Conservation (phyloP, 2,329 filamentous ascomycete genomes). For the Tolypocladium ovalisporum region DNA sequence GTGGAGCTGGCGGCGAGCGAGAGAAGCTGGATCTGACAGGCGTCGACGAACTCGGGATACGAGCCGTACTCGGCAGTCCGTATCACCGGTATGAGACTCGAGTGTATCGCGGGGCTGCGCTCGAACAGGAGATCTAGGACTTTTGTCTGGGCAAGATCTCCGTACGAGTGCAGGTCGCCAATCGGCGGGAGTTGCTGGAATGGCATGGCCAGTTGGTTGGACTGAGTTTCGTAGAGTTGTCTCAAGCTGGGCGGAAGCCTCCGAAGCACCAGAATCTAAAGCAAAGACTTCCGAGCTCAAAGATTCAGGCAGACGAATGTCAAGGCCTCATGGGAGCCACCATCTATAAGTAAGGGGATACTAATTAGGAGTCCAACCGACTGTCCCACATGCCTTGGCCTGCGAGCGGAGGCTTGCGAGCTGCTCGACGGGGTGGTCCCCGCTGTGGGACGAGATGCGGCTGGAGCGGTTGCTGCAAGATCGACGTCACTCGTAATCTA, state of each 20-base stretch:
- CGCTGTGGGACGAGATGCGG: conserved; percentile 4
- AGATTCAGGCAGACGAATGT: background rate
- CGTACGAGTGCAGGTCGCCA: conserved; percentile 40
- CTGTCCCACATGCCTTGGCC: background rate
- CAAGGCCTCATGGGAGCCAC: background rate
- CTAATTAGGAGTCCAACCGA: background rate
- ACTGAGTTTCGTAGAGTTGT: background rate
- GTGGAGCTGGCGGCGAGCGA: conserved; percentile 42
- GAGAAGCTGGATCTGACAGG: conserved; percentile 52
- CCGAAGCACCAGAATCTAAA: background rate
- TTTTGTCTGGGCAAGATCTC: conserved; percentile 40
- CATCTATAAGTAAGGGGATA: background rate
- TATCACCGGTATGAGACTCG: conserved; percentile 59
- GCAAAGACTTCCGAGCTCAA: background rate
- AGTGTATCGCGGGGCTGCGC: conserved; percentile 63
- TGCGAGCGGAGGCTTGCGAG: background rate
- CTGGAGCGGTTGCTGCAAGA: background rate
- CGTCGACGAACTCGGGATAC: conserved; percentile 59
- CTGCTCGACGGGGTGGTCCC: conserved; percentile 10
- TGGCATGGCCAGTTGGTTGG: conserved; percentile 8
- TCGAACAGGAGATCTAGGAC: conserved; percentile 78
- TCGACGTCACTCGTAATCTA: background rate
- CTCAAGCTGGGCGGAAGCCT: background rate
- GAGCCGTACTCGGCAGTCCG: conserved; percentile 43
- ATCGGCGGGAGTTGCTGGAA: conserved; percentile 41